Evolutionary conservation across 371 early-diverging fungal species (phyloP).

Genomic region (Lichtheimia corymbifera): DNA sequence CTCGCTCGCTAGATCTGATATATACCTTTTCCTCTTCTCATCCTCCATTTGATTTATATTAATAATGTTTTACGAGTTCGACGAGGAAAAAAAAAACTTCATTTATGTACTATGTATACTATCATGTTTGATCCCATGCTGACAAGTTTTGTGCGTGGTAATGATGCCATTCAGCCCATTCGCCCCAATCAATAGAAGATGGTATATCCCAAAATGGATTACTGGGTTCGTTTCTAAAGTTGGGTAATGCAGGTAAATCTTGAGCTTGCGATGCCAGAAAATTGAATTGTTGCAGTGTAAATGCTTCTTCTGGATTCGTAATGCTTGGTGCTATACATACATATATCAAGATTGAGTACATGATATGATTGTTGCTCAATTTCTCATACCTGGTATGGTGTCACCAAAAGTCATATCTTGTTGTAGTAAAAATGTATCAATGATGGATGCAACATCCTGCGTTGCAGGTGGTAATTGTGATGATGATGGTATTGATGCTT

Average conservation of each 20-base stretch:
- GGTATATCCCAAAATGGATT: slow-evolving; percentile 50
- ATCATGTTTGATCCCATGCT: not conserved
- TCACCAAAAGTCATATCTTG: slow-evolving; percentile 3
- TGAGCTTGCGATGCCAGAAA: slow-evolving; percentile 2
- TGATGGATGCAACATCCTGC: slow-evolving; percentile 4
- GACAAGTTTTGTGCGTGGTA: slow-evolving; percentile 15
- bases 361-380: not conserved
- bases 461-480: not conserved
- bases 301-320: slow-evolving; percentile 29
- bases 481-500: not conserved
- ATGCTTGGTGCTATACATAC: not conserved
- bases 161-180: slow-evolving; percentile 43
- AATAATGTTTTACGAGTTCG: no score
- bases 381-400: not conserved
- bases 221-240: slow-evolving; percentile 43
- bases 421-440: slow-evolving; percentile 9
- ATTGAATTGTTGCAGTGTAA: slow-evolving; percentile 47
- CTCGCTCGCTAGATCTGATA: no score
- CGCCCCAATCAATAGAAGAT: slow-evolving; percentile 47
- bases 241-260: not conserved
- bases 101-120: no score
- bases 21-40: no score
- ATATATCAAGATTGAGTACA: not conserved
- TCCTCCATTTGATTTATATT: no score
- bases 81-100: no score